Conservation (phyloP, 805 yeast species). For the Huiozyma naganishii region DNA sequence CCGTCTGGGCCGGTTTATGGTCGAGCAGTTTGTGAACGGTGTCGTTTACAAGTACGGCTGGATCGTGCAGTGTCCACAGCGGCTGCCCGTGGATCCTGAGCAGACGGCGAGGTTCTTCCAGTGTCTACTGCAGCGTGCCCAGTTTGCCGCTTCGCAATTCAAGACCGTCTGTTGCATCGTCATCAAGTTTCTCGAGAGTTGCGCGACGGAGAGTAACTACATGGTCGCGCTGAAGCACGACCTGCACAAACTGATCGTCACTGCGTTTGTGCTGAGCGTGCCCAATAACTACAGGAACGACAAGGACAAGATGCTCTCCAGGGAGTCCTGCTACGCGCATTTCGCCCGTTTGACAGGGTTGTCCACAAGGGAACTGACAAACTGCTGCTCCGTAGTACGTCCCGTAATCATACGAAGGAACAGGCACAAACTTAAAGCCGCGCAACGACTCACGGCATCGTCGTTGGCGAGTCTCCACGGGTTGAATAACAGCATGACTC, state of each 20-base stretch:
- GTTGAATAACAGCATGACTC: background rate
- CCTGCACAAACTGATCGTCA: conserved; percentile 14
- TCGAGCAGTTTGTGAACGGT: conserved; percentile 10
- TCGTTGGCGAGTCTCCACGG: background rate
- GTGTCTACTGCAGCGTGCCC: conserved; percentile 11
- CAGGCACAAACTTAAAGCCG: conserved; percentile 3
- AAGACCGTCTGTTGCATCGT: conserved; percentile 19
- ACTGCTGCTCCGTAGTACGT: conserved; percentile 21
- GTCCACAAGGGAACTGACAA: conserved; percentile 12
- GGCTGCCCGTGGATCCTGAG: background rate
- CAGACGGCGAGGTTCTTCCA: conserved; percentile 7
- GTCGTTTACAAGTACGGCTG: conserved; percentile 6
- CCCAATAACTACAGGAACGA: conserved; percentile 6
- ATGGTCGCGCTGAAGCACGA: conserved; percentile 13
- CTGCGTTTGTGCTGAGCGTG: conserved; percentile 14
- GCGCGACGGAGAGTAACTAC: conserved; percentile 12
- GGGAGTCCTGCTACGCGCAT: conserved; percentile 10
- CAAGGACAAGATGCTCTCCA: conserved; percentile 6
- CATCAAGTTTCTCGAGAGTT: conserved; percentile 15
- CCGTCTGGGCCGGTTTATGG: conserved; percentile 11
- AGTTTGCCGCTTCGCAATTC: conserved; percentile 12
- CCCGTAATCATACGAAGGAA: conserved; percentile 13
- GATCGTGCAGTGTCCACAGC: background rate
- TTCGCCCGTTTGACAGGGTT: conserved; percentile 17
- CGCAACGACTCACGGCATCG: background rate